A percentile compares a stretch with the other conserved stretches of the same genome.
Conservation (phyloP, 768 basidiomycete species). For the Amanita phalloides region DNA sequence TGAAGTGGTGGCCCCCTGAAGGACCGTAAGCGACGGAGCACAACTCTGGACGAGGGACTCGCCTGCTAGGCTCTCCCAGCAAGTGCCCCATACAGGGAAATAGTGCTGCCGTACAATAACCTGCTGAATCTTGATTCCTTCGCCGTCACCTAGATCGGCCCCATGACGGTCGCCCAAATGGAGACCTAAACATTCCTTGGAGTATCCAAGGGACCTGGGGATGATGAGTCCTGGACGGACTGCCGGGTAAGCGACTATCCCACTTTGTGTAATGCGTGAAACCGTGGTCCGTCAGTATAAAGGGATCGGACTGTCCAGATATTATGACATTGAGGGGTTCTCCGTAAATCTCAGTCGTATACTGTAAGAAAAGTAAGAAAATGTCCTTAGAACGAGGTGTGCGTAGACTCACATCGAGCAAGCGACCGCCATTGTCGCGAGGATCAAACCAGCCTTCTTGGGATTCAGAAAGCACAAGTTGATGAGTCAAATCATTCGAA, state of each 20-base stretch:
- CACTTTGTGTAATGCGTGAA: constrained; percentile 64
- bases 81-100: constrained; percentile 70
- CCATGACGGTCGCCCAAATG: constrained; percentile 68
- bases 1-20: constrained; percentile 78
- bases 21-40: neutral
- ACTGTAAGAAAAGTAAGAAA: constrained; percentile 27
- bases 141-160: constrained; percentile 79
- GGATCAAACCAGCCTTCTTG: constrained; percentile 52
- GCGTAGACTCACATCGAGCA: constrained; percentile 54
- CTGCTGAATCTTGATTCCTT: constrained; percentile 55
- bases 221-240: neutral
- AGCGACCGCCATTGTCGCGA: constrained; percentile 56
- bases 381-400: neutral
- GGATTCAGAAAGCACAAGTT: constrained; percentile 5
- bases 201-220: constrained; percentile 67
- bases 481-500: neutral
- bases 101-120: constrained; percentile 73
- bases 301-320: constrained; percentile 69
- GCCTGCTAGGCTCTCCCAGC: constrained; percentile 80
- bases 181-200: constrained; percentile 72
- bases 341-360: constrained; percentile 50
- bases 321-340: constrained; percentile 84
- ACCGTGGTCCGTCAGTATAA: constrained; percentile 64
- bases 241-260: constrained; percentile 4
- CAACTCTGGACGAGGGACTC: constrained; percentile 3